Evolutionary conservation across 73 alveolate species (phyloP), one percentile per base, ranked within the genome.

Genomic region (Tetrahymena elliotti): DNA sequence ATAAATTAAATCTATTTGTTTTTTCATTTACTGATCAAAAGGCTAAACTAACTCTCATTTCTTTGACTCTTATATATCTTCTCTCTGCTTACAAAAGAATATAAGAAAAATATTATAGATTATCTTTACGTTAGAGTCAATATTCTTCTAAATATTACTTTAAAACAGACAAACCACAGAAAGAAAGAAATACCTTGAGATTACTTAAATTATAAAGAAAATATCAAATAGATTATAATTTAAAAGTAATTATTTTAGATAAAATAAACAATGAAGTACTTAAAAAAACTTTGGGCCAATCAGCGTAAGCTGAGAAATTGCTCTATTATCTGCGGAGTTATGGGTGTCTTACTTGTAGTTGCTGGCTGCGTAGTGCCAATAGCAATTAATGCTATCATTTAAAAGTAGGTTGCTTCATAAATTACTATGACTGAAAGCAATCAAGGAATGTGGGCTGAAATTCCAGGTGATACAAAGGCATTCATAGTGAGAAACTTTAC

Each of bases 251-350:
- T 68, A 31, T 31, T 6, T 68, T 6, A 68, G 34, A 68, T 18
- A 27, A 4, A 68, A 68, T 27, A 31, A 18, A 18, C 24, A 68
- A 68, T 68, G 88, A 68, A 11, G 38, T 68, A 68, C 33, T 68
- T 68, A 0, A 68, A 68, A 68, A 68, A 68, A 68, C 36, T 68
- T 0, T 68, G 88, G 88, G 39, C 1, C 20, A 68, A 68, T 18
- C 88, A 68, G 88, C 88, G 88, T 68, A 68, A 68, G 88, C 88
- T 68, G 38, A 68, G 88, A 68, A 68, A 68, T n/a, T 68, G 88
- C 88, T 27, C 88, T 18, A 68, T 68, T 0, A 68, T 68, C n/a
- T 68, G 88, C 22, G 88, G 88, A 22, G 88, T 68, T 27, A 68
- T 68, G 88, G 88, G 88, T 68, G 88, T 68, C 5, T 68, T 68